Evolutionary conservation across 2,329 filamentous ascomycete species (phyloP), one percentile per base, ranked within the genome.

Genomic region (Microcyclospora tardicrescens): DNA sequence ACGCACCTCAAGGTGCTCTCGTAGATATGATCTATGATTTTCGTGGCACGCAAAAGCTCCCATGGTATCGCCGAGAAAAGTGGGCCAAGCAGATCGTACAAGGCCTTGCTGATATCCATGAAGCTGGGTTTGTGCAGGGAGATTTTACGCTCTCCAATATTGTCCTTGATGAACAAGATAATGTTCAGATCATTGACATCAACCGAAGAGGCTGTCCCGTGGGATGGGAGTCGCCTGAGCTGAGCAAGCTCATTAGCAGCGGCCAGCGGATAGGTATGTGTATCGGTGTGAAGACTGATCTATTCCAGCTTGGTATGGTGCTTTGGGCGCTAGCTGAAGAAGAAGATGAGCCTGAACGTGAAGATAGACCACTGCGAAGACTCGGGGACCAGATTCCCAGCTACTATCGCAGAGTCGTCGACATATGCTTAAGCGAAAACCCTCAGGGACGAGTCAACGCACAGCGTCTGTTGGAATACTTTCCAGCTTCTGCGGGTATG

Each of bases 61-160:
- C 76, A 0, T 95, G 87, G 83, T 56, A 67, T 14, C 73, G 77
- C 32, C 77, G 87, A 34, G 81, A 87, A 60, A 79, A 75, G 49
- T 98, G 91, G 91, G 89, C 89, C 2, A 76, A 75, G 42, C 87
- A 96, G 59, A 94, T 96, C 48, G 78, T 96, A 11, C 74, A 81
- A 43, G 91, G 91, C 2, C 71, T 98, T 2, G 79, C 84, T 1
- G 86, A 95, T 52, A 89, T 98, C 24, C 91, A 98, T 54, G 89
- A 96, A 60, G 80, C 84, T 15, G 91, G 91, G 4, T 96, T 93
- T 58, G 91, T 98, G 10, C 91, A 98, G 56, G 91, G 91, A 16
- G 91, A 98, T 57, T 95, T 98, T 48, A 98, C 91, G 0, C 69
- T 98, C 19, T 94, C 87, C 5, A 98, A 98, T 57, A 93, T 98